Conservation (phyloP, 2,329 filamentous ascomycete genomes). For the Colletotrichum australisinense region DNA sequence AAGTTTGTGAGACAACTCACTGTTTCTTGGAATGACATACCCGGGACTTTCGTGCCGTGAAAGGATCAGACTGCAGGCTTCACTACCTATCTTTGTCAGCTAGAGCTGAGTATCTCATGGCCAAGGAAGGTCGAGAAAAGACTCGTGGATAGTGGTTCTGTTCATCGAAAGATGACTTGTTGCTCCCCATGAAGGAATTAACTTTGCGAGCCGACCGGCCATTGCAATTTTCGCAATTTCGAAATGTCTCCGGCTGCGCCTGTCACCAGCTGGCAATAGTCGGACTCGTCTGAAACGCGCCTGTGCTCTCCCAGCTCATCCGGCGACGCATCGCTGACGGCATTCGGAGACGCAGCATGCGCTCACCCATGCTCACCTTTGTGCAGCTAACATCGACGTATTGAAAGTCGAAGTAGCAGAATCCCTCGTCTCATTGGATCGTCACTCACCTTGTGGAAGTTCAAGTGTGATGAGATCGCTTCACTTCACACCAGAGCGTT, state of each 20-base stretch:
- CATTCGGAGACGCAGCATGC: not conserved
- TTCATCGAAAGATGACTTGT: too few species aligned
- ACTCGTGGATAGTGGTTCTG: too few species aligned
- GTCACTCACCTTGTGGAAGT: not conserved
- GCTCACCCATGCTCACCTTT: too few species aligned
- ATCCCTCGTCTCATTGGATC: rapidly evolving
- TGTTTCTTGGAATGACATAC: not conserved
- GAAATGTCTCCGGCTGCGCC: not conserved
- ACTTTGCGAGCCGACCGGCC: not conserved
- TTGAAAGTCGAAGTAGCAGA: not conserved
- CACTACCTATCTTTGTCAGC: too few species aligned
- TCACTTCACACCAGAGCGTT: not conserved
- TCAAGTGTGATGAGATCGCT: not conserved
- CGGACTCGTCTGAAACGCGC: not conserved
- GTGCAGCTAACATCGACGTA: not conserved
- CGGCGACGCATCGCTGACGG: not conserved
- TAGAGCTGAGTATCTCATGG: too few species aligned
- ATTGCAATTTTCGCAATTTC: not conserved
- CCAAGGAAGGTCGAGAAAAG: too few species aligned
- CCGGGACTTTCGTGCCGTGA: not conserved
- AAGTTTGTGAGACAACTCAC: not conserved
- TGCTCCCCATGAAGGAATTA: not conserved
- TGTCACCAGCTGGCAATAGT: not conserved
- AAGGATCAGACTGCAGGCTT: not conserved
- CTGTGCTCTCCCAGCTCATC: not conserved